Evolutionary conservation across 1,139 yeast species (phyloP), one percentile per base, ranked within the genome.

Genomic region (Candida tetrigidarum): DNA sequence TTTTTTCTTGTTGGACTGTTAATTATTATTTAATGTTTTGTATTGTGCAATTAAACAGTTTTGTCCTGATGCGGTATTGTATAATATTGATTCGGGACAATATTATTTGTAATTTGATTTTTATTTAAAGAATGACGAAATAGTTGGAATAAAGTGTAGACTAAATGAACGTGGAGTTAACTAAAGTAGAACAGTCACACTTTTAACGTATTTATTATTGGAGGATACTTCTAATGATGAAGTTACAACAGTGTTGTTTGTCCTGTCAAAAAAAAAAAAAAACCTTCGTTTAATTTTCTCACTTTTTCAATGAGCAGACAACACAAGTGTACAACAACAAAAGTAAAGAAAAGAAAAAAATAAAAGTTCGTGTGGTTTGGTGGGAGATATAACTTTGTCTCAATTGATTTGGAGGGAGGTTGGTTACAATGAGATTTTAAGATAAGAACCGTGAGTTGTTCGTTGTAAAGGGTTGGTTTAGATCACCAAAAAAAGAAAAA

Each of bases 91-190:
- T 4, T 4, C 11, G 11, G 7, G 37, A 39, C 35, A 39, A 25
- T 25, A 34, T 15, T 28, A 39, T 25, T 38, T 18, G 20, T 22
- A 12, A 9, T 26, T 25, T 26, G 34, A 10, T 19, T 23, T 38
- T 8, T 30, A 7, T 37, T 20, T 32, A 46, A 46, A 19, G 49
- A 46, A 37, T 44, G 49, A 46, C 49, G 30, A 37, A 35, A 43
- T 46, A 44, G 49, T 46, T 46, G 45, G 49, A n/a, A 20, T n/a
- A 18, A 15, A 23, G 12, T 30, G 34, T 29, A n/a, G 10, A 23
- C 26, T 23, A 11, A 2, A 23, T 23, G 8, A 23, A 23, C 10
- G 8, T 11, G 10, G 14, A 12, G 32, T 12, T 28, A 12, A n/a
- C n/a, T n/a, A n/a, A n/a, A n/a, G n/a, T n/a, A n/a, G n/a, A n/a